These are phyloP conservation scores for Pyrus pyrifolia DNA, from an alignment of 306 rosid species.

Conservation along the genomic window DNA sequence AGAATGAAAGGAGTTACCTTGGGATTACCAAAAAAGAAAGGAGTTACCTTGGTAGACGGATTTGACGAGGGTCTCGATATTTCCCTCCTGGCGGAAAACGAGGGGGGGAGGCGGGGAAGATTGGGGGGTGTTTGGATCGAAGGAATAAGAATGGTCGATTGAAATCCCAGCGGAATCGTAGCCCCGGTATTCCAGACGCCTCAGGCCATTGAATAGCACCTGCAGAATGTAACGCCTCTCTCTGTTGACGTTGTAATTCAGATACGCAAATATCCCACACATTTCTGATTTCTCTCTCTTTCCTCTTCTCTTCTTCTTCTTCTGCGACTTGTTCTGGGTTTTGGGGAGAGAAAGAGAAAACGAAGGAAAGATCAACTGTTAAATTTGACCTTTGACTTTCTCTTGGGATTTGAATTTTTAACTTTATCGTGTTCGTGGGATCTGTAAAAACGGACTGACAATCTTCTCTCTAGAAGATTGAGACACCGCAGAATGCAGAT, in stretches of 20 bases:
- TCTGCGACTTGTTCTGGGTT: neutral
- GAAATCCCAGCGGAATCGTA: slow-evolving; percentile 96
- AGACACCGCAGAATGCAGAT: neutral
- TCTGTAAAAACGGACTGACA: neutral
- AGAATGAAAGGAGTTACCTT: slow-evolving; percentile 28
- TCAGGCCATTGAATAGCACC: slow-evolving; percentile 80
- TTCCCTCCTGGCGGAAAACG: slow-evolving; percentile 87
- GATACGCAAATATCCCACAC: slow-evolving; percentile 98
- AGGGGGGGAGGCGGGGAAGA: slow-evolving; percentile 38
- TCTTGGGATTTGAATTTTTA: neutral
- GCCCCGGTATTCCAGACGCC: slow-evolving; percentile 89
- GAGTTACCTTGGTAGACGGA: slow-evolving; percentile 65
- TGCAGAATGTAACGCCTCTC: slow-evolving; percentile 84
- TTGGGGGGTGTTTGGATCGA: slow-evolving; percentile 18
- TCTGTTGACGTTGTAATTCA: slow-evolving; percentile 74
- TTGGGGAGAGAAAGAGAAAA: neutral
- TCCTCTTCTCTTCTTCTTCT: neutral
- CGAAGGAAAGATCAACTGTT: neutral
- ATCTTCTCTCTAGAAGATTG: neutral
- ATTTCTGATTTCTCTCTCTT: slow-evolving; percentile 36
- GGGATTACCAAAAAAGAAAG: neutral
- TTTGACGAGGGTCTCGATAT: slow-evolving; percentile 90
- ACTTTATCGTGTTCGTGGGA: neutral
- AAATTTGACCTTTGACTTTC: slow-evolving; percentile 18
- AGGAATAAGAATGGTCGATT: slow-evolving; percentile 40